phyloP scores from a whole-genome alignment of 73 alveolate genomes.

The Paramecium pentaurelia region DNA sequence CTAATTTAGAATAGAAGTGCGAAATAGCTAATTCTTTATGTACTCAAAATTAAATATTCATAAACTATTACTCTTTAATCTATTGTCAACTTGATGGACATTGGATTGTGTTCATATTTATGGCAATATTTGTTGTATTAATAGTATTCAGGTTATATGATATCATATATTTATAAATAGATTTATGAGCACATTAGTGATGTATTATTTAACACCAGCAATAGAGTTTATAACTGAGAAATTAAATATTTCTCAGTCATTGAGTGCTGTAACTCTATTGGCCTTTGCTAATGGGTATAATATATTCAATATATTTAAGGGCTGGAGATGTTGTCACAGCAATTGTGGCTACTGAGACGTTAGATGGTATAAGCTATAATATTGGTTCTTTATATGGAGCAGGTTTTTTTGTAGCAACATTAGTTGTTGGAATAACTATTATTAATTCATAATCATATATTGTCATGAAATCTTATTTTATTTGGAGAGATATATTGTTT shows the following conservation, averaged over 20 bases:
- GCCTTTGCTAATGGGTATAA: slow-evolving; percentile 71
- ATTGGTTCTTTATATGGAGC: slow-evolving; percentile 72
- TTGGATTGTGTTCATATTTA: not conserved
- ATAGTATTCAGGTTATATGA: not conserved
- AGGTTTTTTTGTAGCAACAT: slow-evolving; percentile 71
- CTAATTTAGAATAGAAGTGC: not conserved
- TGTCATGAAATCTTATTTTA: not conserved
- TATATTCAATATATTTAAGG: not conserved
- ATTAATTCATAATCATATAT: slow-evolving; percentile 21
- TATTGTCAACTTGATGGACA: not conserved
- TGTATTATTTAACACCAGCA: not conserved
- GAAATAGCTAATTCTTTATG: not conserved
- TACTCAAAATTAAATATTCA: not conserved
- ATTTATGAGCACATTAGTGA: not conserved
- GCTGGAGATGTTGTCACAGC: slow-evolving; percentile 79
- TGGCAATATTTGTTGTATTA: not conserved
- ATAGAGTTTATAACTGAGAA: slow-evolving; percentile 47
- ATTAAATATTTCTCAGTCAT: slow-evolving; percentile 62
- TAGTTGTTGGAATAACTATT: slow-evolving; percentile 66
- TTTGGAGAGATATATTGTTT: slow-evolving; percentile 3
- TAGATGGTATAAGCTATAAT: slow-evolving; percentile 65
- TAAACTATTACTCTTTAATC: not conserved
- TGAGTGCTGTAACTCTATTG: slow-evolving; percentile 71
- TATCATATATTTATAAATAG: not conserved
- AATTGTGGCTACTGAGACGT: slow-evolving; percentile 67